These are phyloP conservation scores for Ulvella scutata DNA, from an alignment of 139 green algal species.

Conservation along the genomic window DNA sequence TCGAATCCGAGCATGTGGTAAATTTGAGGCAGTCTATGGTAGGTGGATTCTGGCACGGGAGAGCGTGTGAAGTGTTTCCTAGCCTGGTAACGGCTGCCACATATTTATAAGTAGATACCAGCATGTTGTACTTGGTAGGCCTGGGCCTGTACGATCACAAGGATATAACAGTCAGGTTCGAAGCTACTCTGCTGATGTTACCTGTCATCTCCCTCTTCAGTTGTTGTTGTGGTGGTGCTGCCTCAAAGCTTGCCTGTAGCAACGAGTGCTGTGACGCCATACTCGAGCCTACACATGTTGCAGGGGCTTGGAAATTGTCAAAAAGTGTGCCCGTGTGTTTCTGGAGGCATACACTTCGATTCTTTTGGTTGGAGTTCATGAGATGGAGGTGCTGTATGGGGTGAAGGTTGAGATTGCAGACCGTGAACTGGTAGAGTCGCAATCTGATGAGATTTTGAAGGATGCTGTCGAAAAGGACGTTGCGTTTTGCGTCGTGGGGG, in stretches of 20 bases:
- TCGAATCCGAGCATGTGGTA: too few species aligned
- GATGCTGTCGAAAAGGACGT: conserved; percentile 61
- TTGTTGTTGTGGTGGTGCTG: not conserved
- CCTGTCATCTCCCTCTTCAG: not conserved
- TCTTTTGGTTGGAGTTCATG: conserved; percentile 27
- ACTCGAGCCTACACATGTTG: not conserved
- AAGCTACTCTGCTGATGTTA: not conserved
- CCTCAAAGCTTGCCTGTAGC: not conserved
- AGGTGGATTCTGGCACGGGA: too few species aligned
- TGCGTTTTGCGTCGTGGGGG: conserved; percentile 93
- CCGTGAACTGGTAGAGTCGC: conserved; percentile 59
- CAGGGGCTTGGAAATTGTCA: conserved; percentile 79
- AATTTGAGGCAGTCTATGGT: too few species aligned
- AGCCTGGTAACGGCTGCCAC: too few species aligned
- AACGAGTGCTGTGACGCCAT: not conserved
- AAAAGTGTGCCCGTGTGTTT: conserved; percentile 54
- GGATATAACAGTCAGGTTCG: conserved; percentile 84
- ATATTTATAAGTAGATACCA: too few species aligned
- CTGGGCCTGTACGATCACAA: conserved; percentile 84
- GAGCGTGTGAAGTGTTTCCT: too few species aligned
- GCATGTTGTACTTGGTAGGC: conserved; percentile 89
- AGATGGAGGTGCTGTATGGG: conserved; percentile 87
- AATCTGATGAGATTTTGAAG: conserved; percentile 70
- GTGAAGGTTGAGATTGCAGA: conserved; percentile 77
- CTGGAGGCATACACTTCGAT: conserved; percentile 96